Evolutionary conservation across 2,329 filamentous ascomycete species (phyloP), one percentile per base, ranked within the genome.

Genomic region (Aspergillus persii): DNA sequence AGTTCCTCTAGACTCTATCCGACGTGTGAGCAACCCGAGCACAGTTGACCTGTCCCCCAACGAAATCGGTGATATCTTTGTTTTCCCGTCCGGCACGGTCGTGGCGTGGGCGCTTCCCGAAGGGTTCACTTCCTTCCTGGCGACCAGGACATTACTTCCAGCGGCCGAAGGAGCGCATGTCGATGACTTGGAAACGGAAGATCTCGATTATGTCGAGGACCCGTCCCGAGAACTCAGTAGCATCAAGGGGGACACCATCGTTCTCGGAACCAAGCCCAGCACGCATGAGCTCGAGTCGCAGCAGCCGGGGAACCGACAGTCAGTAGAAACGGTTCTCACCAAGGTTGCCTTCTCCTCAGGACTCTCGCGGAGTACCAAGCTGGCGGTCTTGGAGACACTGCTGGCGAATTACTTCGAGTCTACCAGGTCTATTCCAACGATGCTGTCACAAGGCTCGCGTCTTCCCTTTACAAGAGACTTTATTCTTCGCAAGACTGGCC

Each of bases 301-400:
- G n/a, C 57, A 69, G 18, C 57, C 59, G 15, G 50, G 63, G n/a
- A 59, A 62, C 47, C 71, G 69, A 52, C 72, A 75, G 64, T 76
- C 67, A 57, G 76, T 85, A 33, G 84, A 87, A 66, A 85, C 83
- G 0, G 90, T 94, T 1, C 83, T 97, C 12, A 92, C 93, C 67
- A 97, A 98, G 73, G 94, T 98, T 62, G 95, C 95, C 48, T 98
- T 98, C 75, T 97, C 94, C 0, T 97, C 92, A 0, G 94, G 94
- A 2, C 84, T 99, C 8, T 94, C 95, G 4, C 85, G 95, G 56
- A 95, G 90, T 69, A 97, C 95, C 5, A 98, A 98, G 75, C 84
- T 99, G 11, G 94, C 92, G 41, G 92, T 96, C 3, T 84, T 99
- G 26, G 95, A 99, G 76, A 89, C 86, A 54, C 85, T 91, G 41